These are phyloP conservation scores for Coelastrella sp. DNA, from an alignment of 139 green algal species.

Conservation along the genomic window DNA sequence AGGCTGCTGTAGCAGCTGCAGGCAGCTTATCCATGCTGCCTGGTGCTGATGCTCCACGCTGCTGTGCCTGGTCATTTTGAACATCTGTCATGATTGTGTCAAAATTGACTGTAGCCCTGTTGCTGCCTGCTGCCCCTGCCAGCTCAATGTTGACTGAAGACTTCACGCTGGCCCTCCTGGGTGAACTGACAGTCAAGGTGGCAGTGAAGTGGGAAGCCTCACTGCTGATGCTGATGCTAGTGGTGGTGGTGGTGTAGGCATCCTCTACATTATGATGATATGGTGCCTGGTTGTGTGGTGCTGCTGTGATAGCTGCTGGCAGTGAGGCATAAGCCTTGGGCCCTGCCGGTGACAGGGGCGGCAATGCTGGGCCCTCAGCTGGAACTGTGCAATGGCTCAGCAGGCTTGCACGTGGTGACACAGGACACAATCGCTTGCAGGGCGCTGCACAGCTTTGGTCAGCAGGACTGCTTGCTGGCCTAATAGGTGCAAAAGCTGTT, in stretches of 20 bases:
- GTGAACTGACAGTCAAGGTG: slow-evolving; percentile 23
- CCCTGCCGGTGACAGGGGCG: not conserved
- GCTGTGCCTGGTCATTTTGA: not conserved
- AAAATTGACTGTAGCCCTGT: slow-evolving; percentile 19
- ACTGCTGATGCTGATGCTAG: slow-evolving; percentile 40
- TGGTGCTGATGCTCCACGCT: not conserved
- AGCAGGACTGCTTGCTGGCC: not conserved
- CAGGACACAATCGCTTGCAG: not conserved
- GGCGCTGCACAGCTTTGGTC: not conserved
- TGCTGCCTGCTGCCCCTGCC: not conserved
- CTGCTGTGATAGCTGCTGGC: not conserved
- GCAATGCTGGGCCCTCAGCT: not conserved
- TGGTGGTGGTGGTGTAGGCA: not conserved
- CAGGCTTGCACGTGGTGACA: not conserved
- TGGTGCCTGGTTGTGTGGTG: not conserved
- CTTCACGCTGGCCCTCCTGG: not conserved
- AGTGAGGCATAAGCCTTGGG: not conserved
- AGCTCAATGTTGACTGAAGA: slow-evolving; percentile 17
- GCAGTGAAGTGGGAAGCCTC: slow-evolving; percentile 23
- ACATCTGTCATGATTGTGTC: not conserved
- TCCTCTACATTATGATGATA: not conserved
- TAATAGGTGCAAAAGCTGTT: not conserved
- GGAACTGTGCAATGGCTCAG: not conserved
- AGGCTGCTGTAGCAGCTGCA: not conserved
- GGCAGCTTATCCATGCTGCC: not conserved